Base-by-base conservation (phyloP, 331 rosid species). In the Dryas integrifolia region DNA sequence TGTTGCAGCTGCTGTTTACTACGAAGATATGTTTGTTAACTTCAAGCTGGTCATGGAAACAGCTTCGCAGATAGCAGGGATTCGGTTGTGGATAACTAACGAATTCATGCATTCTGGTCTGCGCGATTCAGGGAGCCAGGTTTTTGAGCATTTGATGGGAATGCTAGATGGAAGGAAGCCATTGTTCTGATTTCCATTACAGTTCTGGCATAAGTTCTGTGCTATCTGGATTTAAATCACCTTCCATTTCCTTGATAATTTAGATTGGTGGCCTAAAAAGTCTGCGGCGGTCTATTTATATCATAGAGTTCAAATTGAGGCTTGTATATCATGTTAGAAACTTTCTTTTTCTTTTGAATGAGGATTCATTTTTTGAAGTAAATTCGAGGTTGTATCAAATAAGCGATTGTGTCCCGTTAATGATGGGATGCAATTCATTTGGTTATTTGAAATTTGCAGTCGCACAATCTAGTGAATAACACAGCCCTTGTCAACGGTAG, bases 21-120 rank as follows among this genome's bases (percentile, higher is more conserved):
- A 88, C 13, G 99, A 95, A 58, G 99, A 95, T 72, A 55, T 86
- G 80, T 89, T 73, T 18, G 99, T 95, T 44, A 89, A 80, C 82
- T 89, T 95, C 77, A 95, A 89, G 82, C 66, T 92, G 76, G 82
- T 77, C 49, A 84, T 46, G 90, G 90, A 95, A 84, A 89, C 99
- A 38, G 96, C 96, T 81, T 75, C 93, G 62, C 87, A 92, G 62
- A 92, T 95, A 60, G 90, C 85, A 15, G 96, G 92, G 82, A 86
- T 89, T 71, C 87, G 96, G 80, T 82, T 79, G 58, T 95, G 96
- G 96, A 71, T 95, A 70, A 91, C 92, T 7, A 95, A 91, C 5
- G 97, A 95, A 79, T 91, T 78, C 78, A 89, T 91, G 99, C 99
- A 92, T 88, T 94, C 99, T 62, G 99, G 99, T 72, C 80, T 95